These are phyloP conservation scores for Clohesyomyces aquaticus DNA, from an alignment of 495 filamentous ascomycete genomes.

Conservation along the genomic window DNA sequence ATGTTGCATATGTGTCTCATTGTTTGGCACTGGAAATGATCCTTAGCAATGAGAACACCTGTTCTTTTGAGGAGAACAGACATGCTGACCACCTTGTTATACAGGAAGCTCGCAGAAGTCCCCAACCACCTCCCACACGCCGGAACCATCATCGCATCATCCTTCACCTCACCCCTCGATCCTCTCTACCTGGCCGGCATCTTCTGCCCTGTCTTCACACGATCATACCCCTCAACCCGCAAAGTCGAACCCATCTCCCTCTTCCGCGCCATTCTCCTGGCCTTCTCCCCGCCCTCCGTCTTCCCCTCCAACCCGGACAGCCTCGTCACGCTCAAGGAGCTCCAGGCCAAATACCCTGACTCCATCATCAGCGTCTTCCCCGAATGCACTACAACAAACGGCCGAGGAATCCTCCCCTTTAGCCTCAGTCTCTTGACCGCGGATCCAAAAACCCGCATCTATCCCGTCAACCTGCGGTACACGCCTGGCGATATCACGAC, in stretches of 20 bases:
- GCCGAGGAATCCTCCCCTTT: conserved; percentile 84
- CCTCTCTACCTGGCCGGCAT: conserved; percentile 94
- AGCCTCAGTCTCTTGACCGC: conserved; percentile 70
- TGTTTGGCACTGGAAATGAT: neutral
- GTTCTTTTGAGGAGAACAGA: conserved; percentile 54
- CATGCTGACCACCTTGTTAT: conserved; percentile 39
- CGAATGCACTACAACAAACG: conserved; percentile 92
- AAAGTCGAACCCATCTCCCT: conserved; percentile 78
- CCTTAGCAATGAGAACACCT: conserved; percentile 52
- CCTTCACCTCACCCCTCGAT: conserved; percentile 90
- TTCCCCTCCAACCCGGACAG: conserved; percentile 53
- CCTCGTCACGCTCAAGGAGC: conserved; percentile 62
- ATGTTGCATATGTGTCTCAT: conserved; percentile 30
- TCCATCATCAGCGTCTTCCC: conserved; percentile 84
- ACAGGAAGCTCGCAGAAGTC: conserved; percentile 53
- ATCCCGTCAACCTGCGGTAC: conserved; percentile 87
- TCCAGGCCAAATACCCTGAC: conserved; percentile 69
- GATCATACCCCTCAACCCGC: conserved; percentile 71
- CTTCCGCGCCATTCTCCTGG: conserved; percentile 69
- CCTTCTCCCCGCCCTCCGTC: conserved; percentile 65
- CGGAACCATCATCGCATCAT: conserved; percentile 80
- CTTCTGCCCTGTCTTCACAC: conserved; percentile 93
- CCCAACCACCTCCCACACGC: conserved; percentile 68
- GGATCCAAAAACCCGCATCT: conserved; percentile 70
- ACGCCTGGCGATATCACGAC: conserved; percentile 88